Conservation (phyloP, 2,329 filamentous ascomycete genomes). For the Fusarium euwallaceae region DNA sequence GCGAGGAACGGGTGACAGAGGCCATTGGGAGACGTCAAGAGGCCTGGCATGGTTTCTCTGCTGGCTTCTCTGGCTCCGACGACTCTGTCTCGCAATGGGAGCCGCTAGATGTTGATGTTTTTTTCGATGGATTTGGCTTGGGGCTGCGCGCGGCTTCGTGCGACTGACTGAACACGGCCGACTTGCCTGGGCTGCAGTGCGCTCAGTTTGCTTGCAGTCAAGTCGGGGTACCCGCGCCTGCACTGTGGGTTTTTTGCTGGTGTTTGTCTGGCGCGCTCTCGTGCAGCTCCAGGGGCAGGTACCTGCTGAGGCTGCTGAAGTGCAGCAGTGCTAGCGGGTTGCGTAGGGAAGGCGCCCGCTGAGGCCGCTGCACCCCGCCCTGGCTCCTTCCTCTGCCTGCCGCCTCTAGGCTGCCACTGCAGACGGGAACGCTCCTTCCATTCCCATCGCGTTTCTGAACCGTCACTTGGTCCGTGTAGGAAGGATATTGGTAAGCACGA, state of each 20-base stretch:
- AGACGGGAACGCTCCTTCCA: neutral
- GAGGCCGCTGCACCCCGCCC: conserved; percentile 11
- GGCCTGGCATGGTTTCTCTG: conserved; percentile 55
- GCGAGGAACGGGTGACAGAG: conserved; percentile 64
- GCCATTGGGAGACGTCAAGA: conserved; percentile 59
- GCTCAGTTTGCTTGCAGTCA: conserved; percentile 30
- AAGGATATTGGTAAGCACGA: conserved; percentile 10
- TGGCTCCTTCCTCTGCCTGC: neutral
- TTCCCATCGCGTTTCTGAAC: neutral
- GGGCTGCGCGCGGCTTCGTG: conserved; percentile 38
- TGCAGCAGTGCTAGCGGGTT: conserved; percentile 6
- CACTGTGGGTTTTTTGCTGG: conserved; percentile 29
- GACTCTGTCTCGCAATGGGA: conserved; percentile 45
- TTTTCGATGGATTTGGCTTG: conserved; percentile 45
- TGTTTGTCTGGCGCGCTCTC: conserved; percentile 4
- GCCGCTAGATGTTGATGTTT: conserved; percentile 45
- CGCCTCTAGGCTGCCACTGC: neutral
- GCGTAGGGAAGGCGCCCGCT: conserved; percentile 27
- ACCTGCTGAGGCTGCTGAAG: conserved; percentile 28
- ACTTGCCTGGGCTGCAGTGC: conserved; percentile 1
- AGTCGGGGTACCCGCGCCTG: conserved; percentile 20
- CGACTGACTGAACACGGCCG: conserved; percentile 39
- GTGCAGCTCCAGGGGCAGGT: conserved; percentile 20
- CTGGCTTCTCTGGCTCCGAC: conserved; percentile 38
- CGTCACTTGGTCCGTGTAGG: neutral